These are phyloP conservation scores for Rhizopogon sp. DNA, from an alignment of 768 basidiomycete species.

Conservation along the genomic window DNA sequence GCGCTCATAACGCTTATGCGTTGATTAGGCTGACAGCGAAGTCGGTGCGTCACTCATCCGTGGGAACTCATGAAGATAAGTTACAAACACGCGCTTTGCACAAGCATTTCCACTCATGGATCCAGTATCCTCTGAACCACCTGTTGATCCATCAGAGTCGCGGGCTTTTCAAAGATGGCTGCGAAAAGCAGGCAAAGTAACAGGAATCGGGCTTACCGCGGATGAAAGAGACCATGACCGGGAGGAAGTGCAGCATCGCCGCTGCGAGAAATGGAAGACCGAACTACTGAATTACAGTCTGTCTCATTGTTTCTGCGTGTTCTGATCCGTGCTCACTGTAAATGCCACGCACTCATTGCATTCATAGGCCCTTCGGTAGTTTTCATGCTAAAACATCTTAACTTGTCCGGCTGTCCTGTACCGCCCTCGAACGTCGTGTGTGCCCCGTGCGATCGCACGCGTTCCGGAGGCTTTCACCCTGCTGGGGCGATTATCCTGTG, in stretches of 20 bases:
- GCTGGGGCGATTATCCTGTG: constrained; percentile 81
- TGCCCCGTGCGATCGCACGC: constrained; percentile 70
- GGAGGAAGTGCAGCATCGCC: constrained; percentile 33
- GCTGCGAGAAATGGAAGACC: constrained; percentile 67
- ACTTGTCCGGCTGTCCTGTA: constrained; percentile 66
- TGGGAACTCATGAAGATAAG: neutral
- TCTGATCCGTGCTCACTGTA: constrained; percentile 4
- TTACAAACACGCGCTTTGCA: neutral
- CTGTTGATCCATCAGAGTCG: constrained; percentile 17
- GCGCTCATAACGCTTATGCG: too few species aligned
- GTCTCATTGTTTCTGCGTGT: constrained; percentile 24
- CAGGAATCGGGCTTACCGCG: constrained; percentile 45
- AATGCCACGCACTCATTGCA: neutral
- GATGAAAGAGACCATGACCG: constrained; percentile 35
- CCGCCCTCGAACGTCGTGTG: constrained; percentile 75
- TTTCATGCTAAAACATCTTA: constrained; percentile 92
- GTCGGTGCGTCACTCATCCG: neutral
- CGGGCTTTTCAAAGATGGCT: constrained; percentile 48
- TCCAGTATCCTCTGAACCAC: constrained; percentile 15
- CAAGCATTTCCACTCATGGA: constrained; percentile 28
- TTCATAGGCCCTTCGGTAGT: constrained; percentile 75
- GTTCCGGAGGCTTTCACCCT: constrained; percentile 82
- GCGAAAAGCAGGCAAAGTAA: constrained; percentile 39
- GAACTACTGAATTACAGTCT: constrained; percentile 67
- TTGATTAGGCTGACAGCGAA: too few species aligned